Percentiles rank a stretch among this genome's conserved stretches.
These are phyloP conservation scores for Fusarium lateritium DNA, from an alignment of 2,329 filamentous ascomycete genomes.

Conservation along the genomic window DNA sequence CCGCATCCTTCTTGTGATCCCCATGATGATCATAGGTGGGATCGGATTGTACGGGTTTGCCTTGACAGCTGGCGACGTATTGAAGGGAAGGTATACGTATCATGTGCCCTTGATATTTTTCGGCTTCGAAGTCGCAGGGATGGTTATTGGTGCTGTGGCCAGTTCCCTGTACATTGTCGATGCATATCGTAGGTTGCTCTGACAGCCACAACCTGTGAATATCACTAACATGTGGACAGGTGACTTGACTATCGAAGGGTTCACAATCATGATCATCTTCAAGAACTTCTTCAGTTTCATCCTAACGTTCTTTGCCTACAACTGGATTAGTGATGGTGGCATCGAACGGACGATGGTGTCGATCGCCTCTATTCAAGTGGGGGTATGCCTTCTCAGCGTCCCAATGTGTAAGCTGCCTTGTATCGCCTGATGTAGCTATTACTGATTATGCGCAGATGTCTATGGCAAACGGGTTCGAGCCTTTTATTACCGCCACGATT, in stretches of 20 bases:
- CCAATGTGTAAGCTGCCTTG: slow-evolving; percentile 86
- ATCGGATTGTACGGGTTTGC: slow-evolving; percentile 90
- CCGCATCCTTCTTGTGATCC: slow-evolving; percentile 84
- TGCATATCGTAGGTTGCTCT: slow-evolving; percentile 79
- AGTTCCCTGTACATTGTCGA: slow-evolving; percentile 92
- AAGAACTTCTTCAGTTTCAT: slow-evolving; percentile 95
- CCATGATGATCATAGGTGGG: slow-evolving; percentile 83
- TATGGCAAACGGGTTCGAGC: slow-evolving; percentile 83
- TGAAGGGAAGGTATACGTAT: slow-evolving; percentile 73
- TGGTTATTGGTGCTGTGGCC: slow-evolving; percentile 92
- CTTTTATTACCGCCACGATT: slow-evolving; percentile 82
- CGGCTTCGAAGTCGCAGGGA: slow-evolving; percentile 85
- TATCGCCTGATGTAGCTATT: not conserved
- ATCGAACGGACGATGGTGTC: slow-evolving; percentile 75
- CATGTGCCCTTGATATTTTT: slow-evolving; percentile 86
- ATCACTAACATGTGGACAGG: slow-evolving; percentile 59
- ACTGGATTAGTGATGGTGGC: slow-evolving; percentile 82
- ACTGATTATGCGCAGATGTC: slow-evolving; percentile 68
- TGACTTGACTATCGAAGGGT: slow-evolving; percentile 87
- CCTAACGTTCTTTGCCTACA: slow-evolving; percentile 85
- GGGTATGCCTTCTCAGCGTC: slow-evolving; percentile 80
- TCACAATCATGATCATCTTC: slow-evolving; percentile 91
- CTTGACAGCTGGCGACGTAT: slow-evolving; percentile 75
- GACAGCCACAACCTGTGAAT: not conserved
- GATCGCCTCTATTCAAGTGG: slow-evolving; percentile 83